Base-by-base conservation (phyloP, 2,329 filamentous ascomycete species). In the Alternaria consortialis region DNA sequence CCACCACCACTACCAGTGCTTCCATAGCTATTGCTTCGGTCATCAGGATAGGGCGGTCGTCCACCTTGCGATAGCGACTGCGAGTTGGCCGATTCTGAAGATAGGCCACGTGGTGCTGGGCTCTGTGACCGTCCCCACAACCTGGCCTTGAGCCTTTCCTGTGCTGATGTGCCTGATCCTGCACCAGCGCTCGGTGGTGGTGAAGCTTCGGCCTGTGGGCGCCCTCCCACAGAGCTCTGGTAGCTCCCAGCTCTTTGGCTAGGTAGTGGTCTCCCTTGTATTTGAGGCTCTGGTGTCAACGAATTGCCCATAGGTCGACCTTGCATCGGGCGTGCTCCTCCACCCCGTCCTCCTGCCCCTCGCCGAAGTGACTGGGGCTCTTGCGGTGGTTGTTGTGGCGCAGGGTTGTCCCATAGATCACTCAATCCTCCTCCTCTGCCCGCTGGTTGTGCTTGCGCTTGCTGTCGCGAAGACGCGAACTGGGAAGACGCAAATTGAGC, bases 81-180 rank as follows among this genome's bases (percentile, higher is more conserved):
- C n/a, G 63, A 47, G 34, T 37, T 63, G 23, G 60, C 58, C 12
- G 72, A 71, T n/a, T 70, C 68, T 20, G 55, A 54, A 23, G 74
- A 67, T 7, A 68, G 55, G 6, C 69, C 64, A 52, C 71, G 75
- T 60, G 70, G 76, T 25, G 81, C 80, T 8, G 88, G 87, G 65
- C 87, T 90, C 48, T 83, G 82, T 43, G 86, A 86, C 66, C 85
- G 84, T 23, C 87, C 88, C 84, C 93, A 93, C 46, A 97, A 81
- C 63, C 92, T 84, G 71, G 93, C 92, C 74, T 93, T 92, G 69
- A 97, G 82, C 68, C 92, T 85, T 70, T 97, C 92, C 80, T 96
- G 92, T 52, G 93, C 93, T 20, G 89, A 88, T 34, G 84, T 84
- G 36, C 58, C 54, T 29, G 54, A 51, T 3, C 80, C 82, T 42